Percentiles rank a stretch among this genome's conserved stretches.
Conservation (phyloP, 1,284 basidiomycete genomes). For the Cutaneotrichosporon sp. region DNA sequence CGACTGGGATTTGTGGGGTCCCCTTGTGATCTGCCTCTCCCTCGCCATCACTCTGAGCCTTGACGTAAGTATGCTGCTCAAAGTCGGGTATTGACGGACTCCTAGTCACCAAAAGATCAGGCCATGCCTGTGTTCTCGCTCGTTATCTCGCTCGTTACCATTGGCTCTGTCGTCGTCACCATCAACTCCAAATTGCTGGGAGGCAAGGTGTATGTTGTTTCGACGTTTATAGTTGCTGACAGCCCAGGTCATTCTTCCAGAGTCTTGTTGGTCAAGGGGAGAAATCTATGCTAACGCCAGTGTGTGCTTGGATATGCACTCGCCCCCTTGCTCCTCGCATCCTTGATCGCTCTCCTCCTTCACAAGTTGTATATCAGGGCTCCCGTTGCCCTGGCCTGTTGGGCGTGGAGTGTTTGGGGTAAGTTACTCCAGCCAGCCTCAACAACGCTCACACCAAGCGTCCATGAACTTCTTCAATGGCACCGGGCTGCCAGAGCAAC, state of each 20-base stretch:
- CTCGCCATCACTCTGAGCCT: conserved; percentile 82
- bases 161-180: conserved; percentile 83
- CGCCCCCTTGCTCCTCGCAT: conserved; percentile 81
- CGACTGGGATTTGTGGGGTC: conserved; percentile 97
- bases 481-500: conserved; percentile 79
- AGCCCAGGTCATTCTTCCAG: conserved; percentile 85
- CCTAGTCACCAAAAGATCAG: conserved; percentile 75
- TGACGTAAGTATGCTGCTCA: conserved; percentile 57
- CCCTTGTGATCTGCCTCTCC: conserved; percentile 74
- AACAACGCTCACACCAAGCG: conserved; percentile 52
- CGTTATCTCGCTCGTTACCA: conserved; percentile 81
- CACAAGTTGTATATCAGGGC: conserved; percentile 76
- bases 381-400: conserved; percentile 73
- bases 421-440: conserved; percentile 22
- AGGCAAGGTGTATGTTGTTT: conserved; percentile 70
- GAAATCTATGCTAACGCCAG: conserved; percentile 11
- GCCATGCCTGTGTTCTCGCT: conserved; percentile 83
- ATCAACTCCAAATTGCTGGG: conserved; percentile 93
- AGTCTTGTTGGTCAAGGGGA: conserved; percentile 54
- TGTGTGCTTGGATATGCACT: conserved; percentile 88
- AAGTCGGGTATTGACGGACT: conserved; percentile 1
- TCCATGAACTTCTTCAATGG: conserved; percentile 91
- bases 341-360: conserved; percentile 77
- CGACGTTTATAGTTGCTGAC: background rate
- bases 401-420: conserved; percentile 97